Base-by-base conservation (phyloP, 495 filamentous ascomycete genomes). In the Coniosporium apollinis region DNA sequence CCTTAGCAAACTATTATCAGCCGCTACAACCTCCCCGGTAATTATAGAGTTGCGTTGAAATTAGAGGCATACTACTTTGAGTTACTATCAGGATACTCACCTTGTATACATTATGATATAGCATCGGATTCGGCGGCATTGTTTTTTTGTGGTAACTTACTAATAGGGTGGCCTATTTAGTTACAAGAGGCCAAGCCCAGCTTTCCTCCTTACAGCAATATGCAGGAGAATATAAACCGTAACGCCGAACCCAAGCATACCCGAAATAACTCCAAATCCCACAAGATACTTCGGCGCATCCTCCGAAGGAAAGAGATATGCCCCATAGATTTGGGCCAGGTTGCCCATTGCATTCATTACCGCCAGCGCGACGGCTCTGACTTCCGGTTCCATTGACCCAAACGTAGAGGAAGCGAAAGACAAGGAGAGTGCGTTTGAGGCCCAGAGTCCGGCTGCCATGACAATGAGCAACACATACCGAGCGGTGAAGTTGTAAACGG, bases 381-480 rank as follows among this genome's bases (percentile, higher is more conserved):
- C 53, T 40, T 64, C 58, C 4, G 51, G 49, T 4, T 49, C 44
- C 46, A 66, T 51, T 0, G 37, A 34, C 4, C 54, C 54, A 36
- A 69, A 60, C 6, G 57, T 58, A 5, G 54, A 54, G 3, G 60
- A 57, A 0, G 54, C 57, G 37, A 59, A 66, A 3, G 60, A 56
- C 3, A 69, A 48, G 5, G 55, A 48, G 5, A 57, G 55, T 3
- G 58, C 55, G 33, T 67, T 61, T 1, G 56, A 56, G 1, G 59
- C 47, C 60, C 61, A 69, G 0, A 69, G 55, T 2, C 65, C 66
- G 6, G 61, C 52, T 1, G 62, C 59, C 50, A 65, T 62, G 31
- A 71, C 49, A 3, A 65, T 60, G 5, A 71, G 52, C n/a, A 71
- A 51, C 3, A 60, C 59, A 29, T 71, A 71, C 10, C 66, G 58